Base-by-base conservation (phyloP, 352 stramenopile genomes). In the Globisporangium barbulae region DNA sequence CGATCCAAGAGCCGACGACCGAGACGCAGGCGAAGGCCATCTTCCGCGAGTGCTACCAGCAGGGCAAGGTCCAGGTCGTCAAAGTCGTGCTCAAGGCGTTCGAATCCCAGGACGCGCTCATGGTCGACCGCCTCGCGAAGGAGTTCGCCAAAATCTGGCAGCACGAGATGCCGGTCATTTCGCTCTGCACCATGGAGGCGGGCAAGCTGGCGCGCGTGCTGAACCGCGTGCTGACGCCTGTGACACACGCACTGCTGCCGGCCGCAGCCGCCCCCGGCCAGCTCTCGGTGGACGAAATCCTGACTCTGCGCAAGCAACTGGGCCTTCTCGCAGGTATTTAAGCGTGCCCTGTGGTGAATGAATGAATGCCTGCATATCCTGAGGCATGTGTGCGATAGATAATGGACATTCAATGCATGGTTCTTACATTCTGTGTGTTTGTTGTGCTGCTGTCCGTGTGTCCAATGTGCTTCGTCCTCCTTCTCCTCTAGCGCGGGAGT, bases 251-350 rank as follows among this genome's bases (percentile, higher is more conserved):
- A 59, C 78, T 89, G 42, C 78, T 99, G 17, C 94, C 96, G 25
- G 86, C 81, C 28, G 91, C 96, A 28, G 97, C 97, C 1, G 97
- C 97, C 5, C 97, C 97, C 1, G 97, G 97, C 22, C 97, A 99
- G 78, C 78, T 99, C 53, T 97, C 96, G 3, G 85, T 97, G 2
- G 80, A 83, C 39, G 88, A 98, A 73, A 98, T 99, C 65, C 96
- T 98, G 85, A 70, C 67, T 53, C 64, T 94, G 54, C 85, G 88
- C 64, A 72, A 83, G 55, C 81, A 94, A 55, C 81, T 97, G 65
- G 88, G 87, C 35, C 75, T 97, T 31, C 75, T 94, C 12, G 56
- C 75, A 94, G 85, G 83, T 94, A 91, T 72, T 63, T 89, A 85
- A 74, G 55, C 25, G 44, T 45, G 66, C 69, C 72, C 63, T 42